These are phyloP conservation scores for Capsicum rhomboideum DNA, from an alignment of 257 asterid species.

Conservation along the genomic window DNA sequence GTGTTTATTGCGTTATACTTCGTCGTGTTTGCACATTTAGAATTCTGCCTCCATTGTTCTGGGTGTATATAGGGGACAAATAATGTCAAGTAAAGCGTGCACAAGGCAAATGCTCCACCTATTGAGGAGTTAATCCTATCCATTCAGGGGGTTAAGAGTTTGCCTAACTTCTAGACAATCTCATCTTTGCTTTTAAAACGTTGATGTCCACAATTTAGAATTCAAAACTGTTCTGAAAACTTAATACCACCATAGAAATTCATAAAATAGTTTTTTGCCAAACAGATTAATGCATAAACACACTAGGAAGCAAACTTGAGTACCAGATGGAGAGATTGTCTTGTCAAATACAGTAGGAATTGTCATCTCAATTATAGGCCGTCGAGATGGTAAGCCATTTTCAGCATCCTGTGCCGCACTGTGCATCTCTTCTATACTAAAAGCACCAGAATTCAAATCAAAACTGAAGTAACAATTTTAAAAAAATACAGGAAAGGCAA, in stretches of 20 bases:
- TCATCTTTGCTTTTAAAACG: no score
- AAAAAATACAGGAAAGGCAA: background rate
- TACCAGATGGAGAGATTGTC: constrained; percentile 89
- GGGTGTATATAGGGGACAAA: no score
- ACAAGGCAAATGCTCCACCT: no score
- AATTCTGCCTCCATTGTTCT: background rate
- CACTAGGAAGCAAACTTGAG: background rate
- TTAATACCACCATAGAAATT: background rate
- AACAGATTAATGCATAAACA: background rate
- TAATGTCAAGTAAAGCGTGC: no score
- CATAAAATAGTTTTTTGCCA: background rate
- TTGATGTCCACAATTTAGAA: no score
- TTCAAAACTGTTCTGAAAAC: background rate
- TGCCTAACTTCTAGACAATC: no score
- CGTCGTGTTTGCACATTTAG: background rate
- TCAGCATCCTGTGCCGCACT: constrained; percentile 65
- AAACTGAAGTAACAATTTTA: background rate
- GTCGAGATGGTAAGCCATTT: constrained; percentile 72
- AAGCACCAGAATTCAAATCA: background rate
- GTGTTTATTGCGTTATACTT: background rate
- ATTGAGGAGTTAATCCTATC: no score
- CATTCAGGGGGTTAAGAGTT: background rate
- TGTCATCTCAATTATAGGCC: constrained; percentile 97
- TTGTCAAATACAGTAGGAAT: constrained; percentile 87
- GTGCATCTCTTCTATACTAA: constrained; percentile 79